Conservation (phyloP, 345 rosid genomes). For the Eucalyptus regnans region DNA sequence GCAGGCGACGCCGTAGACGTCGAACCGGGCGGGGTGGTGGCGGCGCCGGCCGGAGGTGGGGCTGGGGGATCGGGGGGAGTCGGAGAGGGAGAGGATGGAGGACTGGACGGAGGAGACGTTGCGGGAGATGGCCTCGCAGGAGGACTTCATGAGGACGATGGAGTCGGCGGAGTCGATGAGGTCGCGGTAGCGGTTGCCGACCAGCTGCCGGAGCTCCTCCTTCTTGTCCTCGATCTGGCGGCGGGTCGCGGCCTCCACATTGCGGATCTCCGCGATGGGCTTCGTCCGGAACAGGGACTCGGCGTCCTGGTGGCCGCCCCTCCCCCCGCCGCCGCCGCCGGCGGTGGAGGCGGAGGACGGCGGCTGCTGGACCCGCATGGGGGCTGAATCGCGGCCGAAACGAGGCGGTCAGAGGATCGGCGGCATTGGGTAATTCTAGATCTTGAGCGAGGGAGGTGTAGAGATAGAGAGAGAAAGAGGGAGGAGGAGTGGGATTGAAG, state of each 20-base stretch:
- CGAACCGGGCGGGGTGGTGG: conserved; percentile 11
- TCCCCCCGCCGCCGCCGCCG: conserved; percentile 2
- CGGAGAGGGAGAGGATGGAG: conserved; percentile 54
- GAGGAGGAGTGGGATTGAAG: not conserved
- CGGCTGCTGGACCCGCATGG: not conserved
- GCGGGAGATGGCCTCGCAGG: conserved; percentile 56
- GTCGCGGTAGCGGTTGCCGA: conserved; percentile 86
- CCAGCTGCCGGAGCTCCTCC: conserved; percentile 90
- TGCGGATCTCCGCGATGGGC: conserved; percentile 70
- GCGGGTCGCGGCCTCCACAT: conserved; percentile 52
- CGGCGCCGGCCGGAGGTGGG: not conserved
- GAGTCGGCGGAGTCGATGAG: conserved; percentile 96
- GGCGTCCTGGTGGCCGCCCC: conserved; percentile 58
- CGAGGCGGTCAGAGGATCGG: not conserved
- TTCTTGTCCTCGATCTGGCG: conserved; percentile 85
- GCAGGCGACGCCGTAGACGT: conserved; percentile 67
- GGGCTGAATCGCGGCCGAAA: not conserved
- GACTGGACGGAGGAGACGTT: conserved; percentile 58
- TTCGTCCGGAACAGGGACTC: conserved; percentile 78
- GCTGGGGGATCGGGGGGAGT: conserved; percentile 27
- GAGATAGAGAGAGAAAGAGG: not conserved
- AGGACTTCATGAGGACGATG: conserved; percentile 76
- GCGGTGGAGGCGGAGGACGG: not conserved
- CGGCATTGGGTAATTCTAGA: not conserved
- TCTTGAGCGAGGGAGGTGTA: not conserved